These are phyloP conservation scores for Epichloe sibirici DNA, from an alignment of 2,329 filamentous ascomycete species.

Conservation along the genomic window DNA sequence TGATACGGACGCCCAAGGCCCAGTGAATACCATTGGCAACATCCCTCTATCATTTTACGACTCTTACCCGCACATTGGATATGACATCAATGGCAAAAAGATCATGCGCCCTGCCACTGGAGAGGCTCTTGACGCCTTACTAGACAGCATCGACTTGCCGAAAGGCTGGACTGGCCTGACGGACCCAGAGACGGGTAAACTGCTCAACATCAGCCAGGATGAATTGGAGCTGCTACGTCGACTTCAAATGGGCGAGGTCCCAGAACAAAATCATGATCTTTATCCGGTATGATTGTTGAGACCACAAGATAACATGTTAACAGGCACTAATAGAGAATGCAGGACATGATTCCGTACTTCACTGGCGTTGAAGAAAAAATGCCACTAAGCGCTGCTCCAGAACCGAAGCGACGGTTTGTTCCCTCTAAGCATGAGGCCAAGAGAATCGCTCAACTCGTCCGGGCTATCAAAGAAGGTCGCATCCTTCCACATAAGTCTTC, in stretches of 20 bases:
- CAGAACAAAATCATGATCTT: constrained; percentile 80
- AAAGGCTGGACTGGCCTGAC: constrained; percentile 96
- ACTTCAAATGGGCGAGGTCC: constrained; percentile 78
- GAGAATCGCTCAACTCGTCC: constrained; percentile 92
- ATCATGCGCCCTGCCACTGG: constrained; percentile 93
- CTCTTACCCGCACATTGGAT: constrained; percentile 94
- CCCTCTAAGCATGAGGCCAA: constrained; percentile 97
- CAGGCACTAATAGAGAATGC: neutral
- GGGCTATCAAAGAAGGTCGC: constrained; percentile 84
- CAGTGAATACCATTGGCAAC: constrained; percentile 84
- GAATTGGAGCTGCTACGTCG: constrained; percentile 81
- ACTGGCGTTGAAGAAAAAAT: constrained; percentile 83
- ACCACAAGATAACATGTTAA: neutral
- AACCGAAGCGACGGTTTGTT: constrained; percentile 89
- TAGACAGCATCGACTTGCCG: constrained; percentile 93
- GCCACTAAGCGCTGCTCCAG: constrained; percentile 87
- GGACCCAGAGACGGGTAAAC: constrained; percentile 87
- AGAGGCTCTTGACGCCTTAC: constrained; percentile 79
- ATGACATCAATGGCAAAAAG: constrained; percentile 97
- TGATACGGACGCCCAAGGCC: constrained; percentile 70
- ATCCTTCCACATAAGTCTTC: constrained; percentile 83
- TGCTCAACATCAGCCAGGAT: constrained; percentile 72
- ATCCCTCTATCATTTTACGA: constrained; percentile 95
- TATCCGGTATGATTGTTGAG: constrained; percentile 53
- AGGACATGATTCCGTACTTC: constrained; percentile 88